Evolutionary conservation across 1,284 basidiomycete species (phyloP), one percentile per base, ranked within the genome.

Genomic region (Thecaphora frezii): DNA sequence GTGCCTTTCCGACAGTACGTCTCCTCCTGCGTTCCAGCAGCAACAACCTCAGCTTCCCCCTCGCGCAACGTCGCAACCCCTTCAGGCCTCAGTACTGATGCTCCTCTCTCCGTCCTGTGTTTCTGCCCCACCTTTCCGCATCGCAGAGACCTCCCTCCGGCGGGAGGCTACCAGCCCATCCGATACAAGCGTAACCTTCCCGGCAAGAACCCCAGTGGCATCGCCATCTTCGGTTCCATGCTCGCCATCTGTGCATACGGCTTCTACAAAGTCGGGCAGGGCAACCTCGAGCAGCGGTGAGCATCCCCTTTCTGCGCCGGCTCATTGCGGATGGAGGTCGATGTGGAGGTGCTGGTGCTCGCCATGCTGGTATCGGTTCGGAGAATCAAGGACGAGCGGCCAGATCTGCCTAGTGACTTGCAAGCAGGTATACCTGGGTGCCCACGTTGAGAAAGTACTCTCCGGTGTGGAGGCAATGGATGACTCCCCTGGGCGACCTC

Each of bases 121-220:
- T 36, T 36, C 33, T 10, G 10, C 33, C 33, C 18, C 33, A 18
- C 33, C 10, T 36, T 36, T 41, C 19, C 40, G 19, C 21, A 41
- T 10, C 30, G 23, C 77, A 97, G 94, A 82, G 94, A 98, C 80
- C 89, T 98, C 86, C 93, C 93, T 73, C 93, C 94, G 43, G 75
- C 87, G 44, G 93, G 92, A 66, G 94, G 94, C 5, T 98, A 96
- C 82, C 91, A 90, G 79, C 82, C 89, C 43, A 83, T 98, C 83
- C 89, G 89, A 81, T 98, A 97, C 86, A 94, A 93, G 82, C 89
- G 94, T 64, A 94, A 94, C 82, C 85, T 99, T 58, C 93, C 96
- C 46, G 84, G 91, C 77, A 87, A 90, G 70, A 96, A 96, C 10
- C 93, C 93, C 44, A 88, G 91, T 49, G 93, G 92, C 30, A 82